phyloP scores from a whole-genome alignment of 495 filamentous ascomycete species.

The Neurospora sp. region DNA sequence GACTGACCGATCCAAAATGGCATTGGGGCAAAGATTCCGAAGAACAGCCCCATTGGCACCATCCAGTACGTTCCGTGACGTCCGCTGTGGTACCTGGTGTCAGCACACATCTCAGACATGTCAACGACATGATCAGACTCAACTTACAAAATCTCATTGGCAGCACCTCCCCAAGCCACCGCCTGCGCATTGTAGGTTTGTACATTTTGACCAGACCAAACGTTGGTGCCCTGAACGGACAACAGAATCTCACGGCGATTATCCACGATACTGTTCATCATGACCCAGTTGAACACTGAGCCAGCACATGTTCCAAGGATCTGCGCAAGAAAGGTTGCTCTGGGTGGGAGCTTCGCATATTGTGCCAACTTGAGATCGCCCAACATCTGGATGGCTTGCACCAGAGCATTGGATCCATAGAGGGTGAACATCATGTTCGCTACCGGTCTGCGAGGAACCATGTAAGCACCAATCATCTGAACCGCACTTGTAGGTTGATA shows the following conservation, averaged over 20 bases:
- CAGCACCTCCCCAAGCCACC: conserved; percentile 22
- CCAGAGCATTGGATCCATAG: conserved; percentile 18
- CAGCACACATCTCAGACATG: neutral
- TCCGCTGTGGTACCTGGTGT: neutral
- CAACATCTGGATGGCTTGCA: conserved; percentile 17
- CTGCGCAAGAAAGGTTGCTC: conserved; percentile 23
- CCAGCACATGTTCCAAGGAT: conserved; percentile 27
- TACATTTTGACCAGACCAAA: conserved; percentile 23
- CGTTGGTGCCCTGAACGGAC: conserved; percentile 25
- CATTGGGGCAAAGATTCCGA: conserved; percentile 1
- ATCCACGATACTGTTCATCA: conserved; percentile 26
- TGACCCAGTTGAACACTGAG: conserved; percentile 25
- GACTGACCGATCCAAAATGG: conserved; percentile 33
- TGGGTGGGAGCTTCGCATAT: conserved; percentile 35
- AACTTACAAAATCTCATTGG: conserved; percentile 11
- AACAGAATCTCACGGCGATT: conserved; percentile 20
- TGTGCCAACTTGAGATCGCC: conserved; percentile 30
- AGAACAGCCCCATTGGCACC: neutral
- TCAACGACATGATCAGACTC: neutral
- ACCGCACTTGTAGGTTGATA: conserved; percentile 21
- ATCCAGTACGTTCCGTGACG: conserved; percentile 3
- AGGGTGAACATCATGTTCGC: conserved; percentile 28
- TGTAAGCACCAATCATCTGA: conserved; percentile 21
- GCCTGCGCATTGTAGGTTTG: conserved; percentile 28
- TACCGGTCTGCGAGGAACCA: conserved; percentile 18